Base-by-base conservation (phyloP, 1,284 basidiomycete species). In the Ganoderma lucidum region DNA sequence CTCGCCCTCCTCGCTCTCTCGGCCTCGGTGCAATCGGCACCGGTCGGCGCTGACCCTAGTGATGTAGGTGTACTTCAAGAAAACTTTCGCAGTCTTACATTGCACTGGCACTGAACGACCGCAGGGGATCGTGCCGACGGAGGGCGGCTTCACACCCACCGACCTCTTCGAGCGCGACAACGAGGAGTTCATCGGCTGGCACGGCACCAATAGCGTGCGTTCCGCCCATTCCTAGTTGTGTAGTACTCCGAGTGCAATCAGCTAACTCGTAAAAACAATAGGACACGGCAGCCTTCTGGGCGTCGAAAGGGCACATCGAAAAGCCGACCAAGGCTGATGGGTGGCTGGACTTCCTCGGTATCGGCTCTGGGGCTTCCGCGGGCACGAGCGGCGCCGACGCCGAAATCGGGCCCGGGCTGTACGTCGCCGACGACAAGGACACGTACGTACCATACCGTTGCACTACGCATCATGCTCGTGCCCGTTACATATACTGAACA, bases 271-370 rank as follows among this genome's bases (percentile, higher is more conserved):
- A 14, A 4, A 12, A 28, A 14, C 6, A 12, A 28, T 17, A 63
- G 62, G 62, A 63, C 44, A 63, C 62, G 3, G 62, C 62, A 15
- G 44, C 42, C 15, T 63, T 63, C 62, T 63, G 62, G 62, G 44
- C 28, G 3, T 1, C 37, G 30, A 28, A 45, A 23, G 62, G 62
- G 1, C 51, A 58, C 39, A 35, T 42, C 51, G 63, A n/a, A 15
- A 42, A 64, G 39, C 63, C 51, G 1, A 30, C 6, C 51, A 56
- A 56, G 41, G 28, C 63, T 3, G 51, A 56, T 12, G 51, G 48
- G 17, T 42, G 30, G 14, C 9, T 42, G n/a, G 63, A 56, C 41
- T 56, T 30, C 51, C 35, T 64, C 39, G 53, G 55, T 42, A 41
- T 59, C 30, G 55, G 55, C 1, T 6, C 48, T 28, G 37, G 35